phyloP scores from a whole-genome alignment of 805 yeast genomes.

The Citeromyces nyonsensis region DNA sequence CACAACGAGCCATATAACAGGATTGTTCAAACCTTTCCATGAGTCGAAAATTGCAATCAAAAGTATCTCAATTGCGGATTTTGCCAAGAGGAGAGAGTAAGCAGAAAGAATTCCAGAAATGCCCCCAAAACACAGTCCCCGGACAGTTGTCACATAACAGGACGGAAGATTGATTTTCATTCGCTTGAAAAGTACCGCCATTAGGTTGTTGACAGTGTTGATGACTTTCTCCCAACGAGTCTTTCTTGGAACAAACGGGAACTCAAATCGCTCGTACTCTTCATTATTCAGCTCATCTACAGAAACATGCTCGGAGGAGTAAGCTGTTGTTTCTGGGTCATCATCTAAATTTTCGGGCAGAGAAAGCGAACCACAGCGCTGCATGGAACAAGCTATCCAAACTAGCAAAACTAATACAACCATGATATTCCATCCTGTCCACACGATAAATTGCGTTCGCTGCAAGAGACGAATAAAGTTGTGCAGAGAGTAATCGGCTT shows the following conservation, averaged over 20 bases:
- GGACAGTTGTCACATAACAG: background rate
- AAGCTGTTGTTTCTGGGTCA: too few species aligned
- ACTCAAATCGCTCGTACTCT: too few species aligned
- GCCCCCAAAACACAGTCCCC: constrained; percentile 50
- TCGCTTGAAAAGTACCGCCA: too few species aligned
- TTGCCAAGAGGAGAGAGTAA: constrained; percentile 76
- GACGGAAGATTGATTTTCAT: background rate
- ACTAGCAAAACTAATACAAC: constrained; percentile 12
- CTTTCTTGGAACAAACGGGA: too few species aligned
- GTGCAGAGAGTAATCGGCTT: constrained; percentile 30
- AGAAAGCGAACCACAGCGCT: too few species aligned
- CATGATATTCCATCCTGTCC: constrained; percentile 29
- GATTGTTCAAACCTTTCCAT: constrained; percentile 13
- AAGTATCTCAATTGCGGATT: constrained; percentile 60
- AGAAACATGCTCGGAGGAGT: too few species aligned
- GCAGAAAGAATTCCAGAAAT: constrained; percentile 72
- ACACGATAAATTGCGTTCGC: constrained; percentile 32
- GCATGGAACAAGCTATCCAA: constrained; percentile 10
- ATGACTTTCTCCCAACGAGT: too few species aligned
- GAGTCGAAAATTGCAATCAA: constrained; percentile 8
- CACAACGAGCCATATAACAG: constrained; percentile 34
- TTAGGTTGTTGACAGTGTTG: too few species aligned
- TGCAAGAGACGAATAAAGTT: constrained; percentile 25
- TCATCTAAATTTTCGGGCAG: too few species aligned
- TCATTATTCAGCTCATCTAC: too few species aligned